These are phyloP conservation scores for Xenosphaeropsis pyriputrescens DNA, from an alignment of 2,329 filamentous ascomycete genomes.

Conservation along the genomic window DNA sequence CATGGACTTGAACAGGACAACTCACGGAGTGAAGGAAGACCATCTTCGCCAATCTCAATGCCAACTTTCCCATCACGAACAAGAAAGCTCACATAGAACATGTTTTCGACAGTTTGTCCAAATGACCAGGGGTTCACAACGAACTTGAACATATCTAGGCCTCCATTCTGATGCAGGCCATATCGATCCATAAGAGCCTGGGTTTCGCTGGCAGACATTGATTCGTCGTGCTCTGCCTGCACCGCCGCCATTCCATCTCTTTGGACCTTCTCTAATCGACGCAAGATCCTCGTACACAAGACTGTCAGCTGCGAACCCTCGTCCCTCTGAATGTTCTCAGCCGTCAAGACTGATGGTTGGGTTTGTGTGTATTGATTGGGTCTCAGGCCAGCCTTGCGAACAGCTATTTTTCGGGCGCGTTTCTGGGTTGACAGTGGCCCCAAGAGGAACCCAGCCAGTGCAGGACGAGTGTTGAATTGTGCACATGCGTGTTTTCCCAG, in stretches of 20 bases:
- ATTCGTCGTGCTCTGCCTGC: conserved; percentile 25
- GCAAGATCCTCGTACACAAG: conserved; percentile 63
- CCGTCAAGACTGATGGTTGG: conserved; percentile 62
- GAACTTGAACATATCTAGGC: conserved; percentile 71
- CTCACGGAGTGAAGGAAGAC: conserved; percentile 70
- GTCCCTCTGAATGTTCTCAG: conserved; percentile 56
- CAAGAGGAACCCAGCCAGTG: conserved; percentile 70
- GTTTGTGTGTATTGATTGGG: conserved; percentile 55
- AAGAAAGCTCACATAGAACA: conserved; percentile 93
- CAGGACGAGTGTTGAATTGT: conserved; percentile 57
- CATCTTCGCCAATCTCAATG: conserved; percentile 58
- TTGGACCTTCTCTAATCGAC: conserved; percentile 37
- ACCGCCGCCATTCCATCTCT: conserved; percentile 30
- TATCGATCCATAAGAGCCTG: conserved; percentile 45
- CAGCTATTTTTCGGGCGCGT: conserved; percentile 54
- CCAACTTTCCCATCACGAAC: conserved; percentile 72
- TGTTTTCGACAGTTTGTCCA: conserved; percentile 87
- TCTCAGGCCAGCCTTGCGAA: conserved; percentile 53
- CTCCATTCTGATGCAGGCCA: conserved; percentile 51
- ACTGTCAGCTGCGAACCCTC: conserved; percentile 68
- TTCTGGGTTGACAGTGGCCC: conserved; percentile 85
- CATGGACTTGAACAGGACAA: conserved; percentile 8
- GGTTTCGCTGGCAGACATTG: conserved; percentile 29
- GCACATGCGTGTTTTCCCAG: conserved; percentile 67
- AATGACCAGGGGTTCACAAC: conserved; percentile 84